phyloP scores from a whole-genome alignment of 768 basidiomycete genomes.

The Panaeolus cyanescens region DNA sequence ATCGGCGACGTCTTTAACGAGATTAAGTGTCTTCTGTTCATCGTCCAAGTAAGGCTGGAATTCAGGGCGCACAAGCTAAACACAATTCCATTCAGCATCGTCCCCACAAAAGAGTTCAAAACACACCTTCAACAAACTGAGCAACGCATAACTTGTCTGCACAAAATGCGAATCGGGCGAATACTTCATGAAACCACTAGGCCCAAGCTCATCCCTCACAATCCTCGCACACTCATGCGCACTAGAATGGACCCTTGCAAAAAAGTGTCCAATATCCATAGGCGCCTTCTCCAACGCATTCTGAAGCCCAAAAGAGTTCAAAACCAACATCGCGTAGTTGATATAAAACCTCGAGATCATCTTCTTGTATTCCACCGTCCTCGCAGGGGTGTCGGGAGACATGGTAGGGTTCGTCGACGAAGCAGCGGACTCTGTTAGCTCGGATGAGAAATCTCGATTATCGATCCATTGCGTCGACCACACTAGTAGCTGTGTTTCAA shows the following conservation, averaged over 20 bases:
- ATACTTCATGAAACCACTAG: conserved; percentile 76
- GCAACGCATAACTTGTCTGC: conserved; percentile 87
- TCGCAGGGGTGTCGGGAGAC: conserved; percentile 19
- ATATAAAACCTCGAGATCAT: conserved; percentile 74
- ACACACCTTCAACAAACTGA: conserved; percentile 87
- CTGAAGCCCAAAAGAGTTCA: conserved; percentile 96
- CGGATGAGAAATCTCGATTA: conserved; percentile 8
- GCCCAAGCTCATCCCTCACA: conserved; percentile 79
- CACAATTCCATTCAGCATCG: conserved; percentile 8
- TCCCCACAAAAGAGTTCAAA: neutral
- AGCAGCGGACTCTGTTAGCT: conserved; percentile 23
- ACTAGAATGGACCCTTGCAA: conserved; percentile 72
- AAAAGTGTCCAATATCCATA: conserved; percentile 82
- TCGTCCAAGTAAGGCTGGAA: conserved; percentile 77
- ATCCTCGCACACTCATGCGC: conserved; percentile 71
- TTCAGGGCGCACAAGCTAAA: conserved; percentile 79
- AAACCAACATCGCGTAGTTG: conserved; percentile 83
- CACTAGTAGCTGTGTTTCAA: conserved; percentile 73
- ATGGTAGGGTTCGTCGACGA: conserved; percentile 4
- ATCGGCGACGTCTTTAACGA: conserved; percentile 82
- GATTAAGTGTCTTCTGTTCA: conserved; percentile 67
- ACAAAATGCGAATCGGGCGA: conserved; percentile 92
- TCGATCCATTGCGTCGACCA: conserved; percentile 61
- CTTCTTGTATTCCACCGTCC: conserved; percentile 43
- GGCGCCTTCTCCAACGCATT: conserved; percentile 84